phyloP scores from a whole-genome alignment of 805 yeast genomes.

The Nakazawaea ishiwadae region DNA sequence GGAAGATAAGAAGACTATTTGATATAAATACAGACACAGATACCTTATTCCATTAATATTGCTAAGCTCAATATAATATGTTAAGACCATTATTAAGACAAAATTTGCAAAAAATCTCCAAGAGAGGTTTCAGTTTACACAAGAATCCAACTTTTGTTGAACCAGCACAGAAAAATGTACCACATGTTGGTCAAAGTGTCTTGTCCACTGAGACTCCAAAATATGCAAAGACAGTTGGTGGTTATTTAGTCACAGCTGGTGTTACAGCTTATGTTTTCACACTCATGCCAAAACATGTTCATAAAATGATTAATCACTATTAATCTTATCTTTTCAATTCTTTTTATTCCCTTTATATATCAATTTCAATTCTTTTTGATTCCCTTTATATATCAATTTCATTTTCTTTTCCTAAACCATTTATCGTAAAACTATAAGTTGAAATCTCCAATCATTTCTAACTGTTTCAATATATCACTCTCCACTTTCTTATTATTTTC shows the following conservation, averaged over 20 bases:
- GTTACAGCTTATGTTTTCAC: neutral
- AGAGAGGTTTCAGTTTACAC: neutral
- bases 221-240: neutral
- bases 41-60: too few relatives aligned
- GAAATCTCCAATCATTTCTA: conserved; percentile 44
- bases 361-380: too few relatives aligned
- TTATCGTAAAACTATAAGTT: conserved; percentile 19
- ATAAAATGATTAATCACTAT: conserved; percentile 2
- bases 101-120: neutral
- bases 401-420: too few relatives aligned
- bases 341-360: too few relatives aligned
- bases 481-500: conserved; percentile 29
- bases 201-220: conserved; percentile 1
- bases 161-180: neutral
- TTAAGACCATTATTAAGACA: neutral
- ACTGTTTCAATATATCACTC: conserved; percentile 38
- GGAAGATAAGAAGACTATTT: too few relatives aligned
- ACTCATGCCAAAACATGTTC: conserved; percentile 5
- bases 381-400: too few relatives aligned
- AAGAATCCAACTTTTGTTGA: neutral
- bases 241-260: conserved; percentile 3
- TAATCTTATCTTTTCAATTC: too few relatives aligned
- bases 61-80: too few relatives aligned
- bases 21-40: too few relatives aligned
- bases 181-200: neutral